A percentile compares a stretch with the other conserved stretches of the same genome.
These are phyloP conservation scores for Plasmodium chabaudi DNA, from an alignment of 169 alveolate genomes.

Conservation along the genomic window DNA sequence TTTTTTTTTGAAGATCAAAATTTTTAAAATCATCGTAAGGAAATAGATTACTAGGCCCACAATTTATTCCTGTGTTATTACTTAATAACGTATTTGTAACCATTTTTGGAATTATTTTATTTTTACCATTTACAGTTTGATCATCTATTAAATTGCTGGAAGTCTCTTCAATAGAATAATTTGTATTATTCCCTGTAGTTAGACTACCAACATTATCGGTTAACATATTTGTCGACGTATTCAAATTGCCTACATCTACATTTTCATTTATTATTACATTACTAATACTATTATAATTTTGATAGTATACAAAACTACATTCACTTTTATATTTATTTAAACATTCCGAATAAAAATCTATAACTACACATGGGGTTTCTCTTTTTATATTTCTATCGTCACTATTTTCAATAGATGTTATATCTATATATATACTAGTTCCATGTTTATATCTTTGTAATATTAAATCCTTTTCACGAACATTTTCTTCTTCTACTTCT, in stretches of 20 bases:
- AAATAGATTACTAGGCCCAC: background rate
- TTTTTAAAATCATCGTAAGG: conserved; percentile 54
- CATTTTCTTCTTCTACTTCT: conserved; percentile 72
- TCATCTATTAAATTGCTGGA: background rate
- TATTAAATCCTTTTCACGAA: conserved; percentile 53
- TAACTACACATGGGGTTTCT: conserved; percentile 8
- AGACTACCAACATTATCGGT: conserved; percentile 7
- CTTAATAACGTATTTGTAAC: background rate
- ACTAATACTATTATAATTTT: conserved; percentile 65
- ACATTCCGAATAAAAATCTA: conserved; percentile 86
- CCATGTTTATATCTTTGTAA: conserved; percentile 74
- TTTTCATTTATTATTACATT: conserved; percentile 51
- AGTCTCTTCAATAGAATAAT: background rate
- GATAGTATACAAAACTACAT: conserved; percentile 80
- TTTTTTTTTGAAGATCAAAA: conserved; percentile 82
- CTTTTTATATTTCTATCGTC: conserved; percentile 1
- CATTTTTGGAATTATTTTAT: conserved; percentile 3
- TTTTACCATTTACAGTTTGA: conserved; percentile 13
- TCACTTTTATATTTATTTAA: conserved; percentile 82
- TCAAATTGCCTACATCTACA: conserved; percentile 8
- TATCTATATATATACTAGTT: conserved; percentile 29
- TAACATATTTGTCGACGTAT: background rate
- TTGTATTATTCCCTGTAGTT: conserved; percentile 8
- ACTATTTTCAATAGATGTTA: background rate
- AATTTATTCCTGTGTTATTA: background rate